A percentile compares a stretch with the other conserved stretches of the same genome.
Conservation (phyloP, 73 alveolate genomes). For the Loxodes magnus region DNA sequence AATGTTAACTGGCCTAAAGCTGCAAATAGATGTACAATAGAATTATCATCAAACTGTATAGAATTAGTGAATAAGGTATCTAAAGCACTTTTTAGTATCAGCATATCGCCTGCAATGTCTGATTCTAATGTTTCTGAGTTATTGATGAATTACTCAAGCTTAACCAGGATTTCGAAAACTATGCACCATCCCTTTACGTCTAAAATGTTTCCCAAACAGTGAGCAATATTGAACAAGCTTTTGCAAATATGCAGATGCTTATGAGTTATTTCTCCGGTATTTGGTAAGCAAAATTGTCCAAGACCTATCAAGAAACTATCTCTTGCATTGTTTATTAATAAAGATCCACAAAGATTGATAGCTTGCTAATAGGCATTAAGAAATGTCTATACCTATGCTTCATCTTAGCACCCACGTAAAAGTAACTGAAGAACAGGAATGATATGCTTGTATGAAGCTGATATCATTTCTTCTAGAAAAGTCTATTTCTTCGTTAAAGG, state of each 20-base stretch:
- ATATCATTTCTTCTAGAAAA: background rate
- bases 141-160: slow-evolving; percentile 35
- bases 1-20: slow-evolving; percentile 50
- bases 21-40: slow-evolving; percentile 36
- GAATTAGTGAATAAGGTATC: slow-evolving; percentile 61
- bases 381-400: slow-evolving; percentile 24
- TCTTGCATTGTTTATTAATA: slow-evolving; percentile 15
- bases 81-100: slow-evolving; percentile 46
- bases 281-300: slow-evolving; percentile 9
- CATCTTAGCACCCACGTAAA: background rate
- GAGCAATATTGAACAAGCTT: slow-evolving; percentile 72
- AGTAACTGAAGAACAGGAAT: slow-evolving; percentile 5
- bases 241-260: slow-evolving; percentile 58
- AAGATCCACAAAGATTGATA: slow-evolving; percentile 28
- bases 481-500: background rate
- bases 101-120: slow-evolving; percentile 27
- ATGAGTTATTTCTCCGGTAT: slow-evolving; percentile 39
- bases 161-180: slow-evolving; percentile 54
- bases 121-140: background rate
- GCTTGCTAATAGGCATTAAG: slow-evolving; percentile 23
- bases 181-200: slow-evolving; percentile 78
- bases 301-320: slow-evolving; percentile 29
- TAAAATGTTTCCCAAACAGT: slow-evolving; percentile 60
- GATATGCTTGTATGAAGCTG: background rate
- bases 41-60: slow-evolving; percentile 34